Percentiles rank a stretch among this genome's conserved stretches.
These are phyloP conservation scores for Omphalotus guepiniiformis DNA, from an alignment of 768 basidiomycete genomes.

Conservation along the genomic window DNA sequence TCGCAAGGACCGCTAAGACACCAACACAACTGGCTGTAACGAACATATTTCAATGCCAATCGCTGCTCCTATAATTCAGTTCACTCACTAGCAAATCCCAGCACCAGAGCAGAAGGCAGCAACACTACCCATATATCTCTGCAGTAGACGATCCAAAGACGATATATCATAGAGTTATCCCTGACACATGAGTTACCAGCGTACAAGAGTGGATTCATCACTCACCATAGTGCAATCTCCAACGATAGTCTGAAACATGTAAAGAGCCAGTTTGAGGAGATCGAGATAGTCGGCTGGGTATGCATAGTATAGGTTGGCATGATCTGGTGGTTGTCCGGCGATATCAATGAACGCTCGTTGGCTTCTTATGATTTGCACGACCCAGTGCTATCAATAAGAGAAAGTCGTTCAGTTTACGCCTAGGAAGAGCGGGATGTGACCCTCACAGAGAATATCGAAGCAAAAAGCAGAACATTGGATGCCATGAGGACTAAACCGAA, in stretches of 20 bases:
- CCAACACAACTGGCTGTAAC: neutral
- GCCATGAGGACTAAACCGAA: neutral
- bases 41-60: too few relatives aligned
- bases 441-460: neutral
- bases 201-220: too few relatives aligned
- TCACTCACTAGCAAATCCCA: neutral
- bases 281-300: slow-evolving; percentile 1
- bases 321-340: neutral
- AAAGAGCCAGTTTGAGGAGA: slow-evolving; percentile 2
- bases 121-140: neutral
- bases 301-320: neutral
- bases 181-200: too few relatives aligned
- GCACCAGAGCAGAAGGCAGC: neutral
- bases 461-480: neutral
- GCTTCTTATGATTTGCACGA: neutral
- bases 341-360: neutral
- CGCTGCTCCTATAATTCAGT: too few relatives aligned
- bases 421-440: neutral
- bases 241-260: slow-evolving; percentile 1
- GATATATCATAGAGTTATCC: too few relatives aligned
- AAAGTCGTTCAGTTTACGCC: neutral
- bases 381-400: slow-evolving; percentile 3
- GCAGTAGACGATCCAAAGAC: slow-evolving; percentile 2
- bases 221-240: slow-evolving; percentile 6
- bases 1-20: slow-evolving; percentile 1